Evolutionary conservation across 2,329 filamentous ascomycete genomes (phyloP).

Genomic region (Aspergillus jensenii): DNA sequence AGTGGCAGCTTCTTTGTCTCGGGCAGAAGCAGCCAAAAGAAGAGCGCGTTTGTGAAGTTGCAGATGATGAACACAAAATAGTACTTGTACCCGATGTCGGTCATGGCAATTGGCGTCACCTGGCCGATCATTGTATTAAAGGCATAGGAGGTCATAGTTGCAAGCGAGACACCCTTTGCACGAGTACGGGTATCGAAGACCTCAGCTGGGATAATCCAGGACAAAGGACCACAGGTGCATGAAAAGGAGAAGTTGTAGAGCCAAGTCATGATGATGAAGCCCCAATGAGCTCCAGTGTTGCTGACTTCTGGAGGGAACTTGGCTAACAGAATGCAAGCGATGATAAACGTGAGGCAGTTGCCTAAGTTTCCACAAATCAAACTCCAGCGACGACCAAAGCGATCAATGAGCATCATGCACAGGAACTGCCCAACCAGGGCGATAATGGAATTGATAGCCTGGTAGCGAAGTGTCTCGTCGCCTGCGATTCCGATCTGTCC

Average conservation of each 20-base stretch:
- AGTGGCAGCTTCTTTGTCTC: slow-evolving; percentile 64
- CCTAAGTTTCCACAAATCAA: slow-evolving; percentile 70
- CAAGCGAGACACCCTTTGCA: slow-evolving; percentile 71
- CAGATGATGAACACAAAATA: slow-evolving; percentile 65
- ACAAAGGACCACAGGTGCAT: slow-evolving; percentile 67
- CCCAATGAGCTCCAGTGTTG: slow-evolving; percentile 36
- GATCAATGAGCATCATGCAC: slow-evolving; percentile 67
- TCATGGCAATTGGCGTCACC: slow-evolving; percentile 63
- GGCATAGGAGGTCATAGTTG: slow-evolving; percentile 70
- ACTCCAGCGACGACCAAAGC: slow-evolving; percentile 68
- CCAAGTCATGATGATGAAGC: slow-evolving; percentile 76
- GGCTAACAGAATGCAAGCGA: slow-evolving; percentile 59
- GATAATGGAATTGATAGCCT: slow-evolving; percentile 72
- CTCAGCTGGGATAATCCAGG: slow-evolving; percentile 62
- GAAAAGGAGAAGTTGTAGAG: slow-evolving; percentile 78
- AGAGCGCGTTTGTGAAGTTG: slow-evolving; percentile 67
- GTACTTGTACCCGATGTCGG: slow-evolving; percentile 54
- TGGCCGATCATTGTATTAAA: slow-evolving; percentile 77
- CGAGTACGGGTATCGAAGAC: slow-evolving; percentile 77
- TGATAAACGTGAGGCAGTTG: slow-evolving; percentile 71
- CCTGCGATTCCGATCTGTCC: slow-evolving; percentile 66
- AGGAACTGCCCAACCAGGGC: slow-evolving; percentile 67
- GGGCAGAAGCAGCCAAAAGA: slow-evolving; percentile 67
- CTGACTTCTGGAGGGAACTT: slow-evolving; percentile 60
- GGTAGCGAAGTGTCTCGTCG: slow-evolving; percentile 68